Evolutionary conservation across 2,329 filamentous ascomycete genomes (phyloP).

Genomic region (Epichloe coenophiala): DNA sequence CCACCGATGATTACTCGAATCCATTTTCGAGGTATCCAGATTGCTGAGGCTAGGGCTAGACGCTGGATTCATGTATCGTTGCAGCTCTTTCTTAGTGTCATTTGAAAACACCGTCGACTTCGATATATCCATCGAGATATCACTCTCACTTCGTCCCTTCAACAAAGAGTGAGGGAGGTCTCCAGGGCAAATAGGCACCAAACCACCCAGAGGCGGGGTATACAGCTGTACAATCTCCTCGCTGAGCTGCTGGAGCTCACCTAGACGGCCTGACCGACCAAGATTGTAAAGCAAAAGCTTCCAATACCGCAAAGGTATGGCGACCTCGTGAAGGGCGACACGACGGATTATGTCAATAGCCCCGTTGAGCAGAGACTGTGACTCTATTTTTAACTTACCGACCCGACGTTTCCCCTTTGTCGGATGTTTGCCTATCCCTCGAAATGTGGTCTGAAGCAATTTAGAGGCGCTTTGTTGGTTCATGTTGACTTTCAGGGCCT

Average conservation of each 20-base stretch:
- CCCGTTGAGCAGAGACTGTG: conserved; percentile 13
- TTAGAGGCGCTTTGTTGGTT: conserved; percentile 14
- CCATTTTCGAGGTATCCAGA: background rate
- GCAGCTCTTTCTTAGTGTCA: background rate
- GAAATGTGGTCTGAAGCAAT: conserved; percentile 15
- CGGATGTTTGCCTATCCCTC: conserved; percentile 16
- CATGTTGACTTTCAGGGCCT: conserved; percentile 15
- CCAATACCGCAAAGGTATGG: conserved; percentile 27
- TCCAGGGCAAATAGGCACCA: conserved; percentile 29
- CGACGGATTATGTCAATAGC: conserved; percentile 18
- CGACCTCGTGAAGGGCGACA: conserved; percentile 18
- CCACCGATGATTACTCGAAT: background rate
- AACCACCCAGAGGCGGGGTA: conserved; percentile 13
- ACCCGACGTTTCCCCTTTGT: background rate
- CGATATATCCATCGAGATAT: background rate
- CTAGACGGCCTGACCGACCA: conserved; percentile 27
- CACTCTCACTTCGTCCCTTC: background rate
- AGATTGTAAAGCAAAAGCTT: conserved; percentile 29
- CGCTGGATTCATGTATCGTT: background rate
- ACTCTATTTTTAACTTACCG: background rate
- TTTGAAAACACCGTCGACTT: background rate
- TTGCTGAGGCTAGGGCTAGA: background rate
- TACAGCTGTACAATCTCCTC: conserved; percentile 30
- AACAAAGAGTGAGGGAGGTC: conserved; percentile 24
- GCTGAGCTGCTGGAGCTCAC: conserved; percentile 31